A percentile compares a stretch with the other conserved stretches of the same genome.
Evolutionary conservation across 306 rosid genomes (phyloP).

Genomic region (Prunus padus): DNA sequence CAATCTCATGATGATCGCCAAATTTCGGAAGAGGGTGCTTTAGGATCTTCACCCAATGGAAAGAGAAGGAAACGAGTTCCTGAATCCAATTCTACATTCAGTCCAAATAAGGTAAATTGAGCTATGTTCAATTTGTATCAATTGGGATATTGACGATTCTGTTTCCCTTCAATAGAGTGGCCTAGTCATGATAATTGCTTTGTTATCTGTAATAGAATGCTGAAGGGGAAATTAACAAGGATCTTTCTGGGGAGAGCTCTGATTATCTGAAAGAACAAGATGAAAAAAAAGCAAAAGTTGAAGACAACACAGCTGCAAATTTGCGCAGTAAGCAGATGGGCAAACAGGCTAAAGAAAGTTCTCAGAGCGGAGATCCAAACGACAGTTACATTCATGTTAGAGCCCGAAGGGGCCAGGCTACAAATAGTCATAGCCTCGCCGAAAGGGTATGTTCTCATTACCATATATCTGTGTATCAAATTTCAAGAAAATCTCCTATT

Average conservation of each 20-base stretch:
- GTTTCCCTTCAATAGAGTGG: slow-evolving; percentile 21
- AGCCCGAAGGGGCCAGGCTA: slow-evolving; percentile 99
- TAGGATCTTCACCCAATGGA: slow-evolving; percentile 60
- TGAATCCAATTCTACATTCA: slow-evolving; percentile 54
- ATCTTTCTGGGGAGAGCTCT: slow-evolving; percentile 56
- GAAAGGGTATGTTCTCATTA: slow-evolving; percentile 68
- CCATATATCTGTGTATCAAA: slow-evolving; percentile 1
- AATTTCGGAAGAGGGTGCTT: slow-evolving; percentile 45
- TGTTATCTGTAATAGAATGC: slow-evolving; percentile 47
- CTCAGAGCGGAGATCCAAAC: slow-evolving; percentile 67
- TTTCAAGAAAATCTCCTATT: slow-evolving; percentile 5
- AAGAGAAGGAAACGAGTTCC: slow-evolving; percentile 66
- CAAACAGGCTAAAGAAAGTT: slow-evolving; percentile 70
- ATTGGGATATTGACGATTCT: slow-evolving; percentile 15
- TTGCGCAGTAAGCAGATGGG: slow-evolving; percentile 55
- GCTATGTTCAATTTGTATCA: not conserved
- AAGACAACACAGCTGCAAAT: slow-evolving; percentile 50
- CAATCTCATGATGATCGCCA: slow-evolving; percentile 57
- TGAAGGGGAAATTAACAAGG: slow-evolving; percentile 59
- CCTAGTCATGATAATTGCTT: slow-evolving; percentile 31
- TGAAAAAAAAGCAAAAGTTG: slow-evolving; percentile 62
- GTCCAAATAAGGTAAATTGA: slow-evolving; percentile 64
- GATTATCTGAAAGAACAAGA: slow-evolving; percentile 55
- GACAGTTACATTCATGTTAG: slow-evolving; percentile 93
- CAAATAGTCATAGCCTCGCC: slow-evolving; percentile 98